These are phyloP conservation scores for Trichoderma aggressivum DNA, from an alignment of 2,329 filamentous ascomycete species.

Conservation along the genomic window DNA sequence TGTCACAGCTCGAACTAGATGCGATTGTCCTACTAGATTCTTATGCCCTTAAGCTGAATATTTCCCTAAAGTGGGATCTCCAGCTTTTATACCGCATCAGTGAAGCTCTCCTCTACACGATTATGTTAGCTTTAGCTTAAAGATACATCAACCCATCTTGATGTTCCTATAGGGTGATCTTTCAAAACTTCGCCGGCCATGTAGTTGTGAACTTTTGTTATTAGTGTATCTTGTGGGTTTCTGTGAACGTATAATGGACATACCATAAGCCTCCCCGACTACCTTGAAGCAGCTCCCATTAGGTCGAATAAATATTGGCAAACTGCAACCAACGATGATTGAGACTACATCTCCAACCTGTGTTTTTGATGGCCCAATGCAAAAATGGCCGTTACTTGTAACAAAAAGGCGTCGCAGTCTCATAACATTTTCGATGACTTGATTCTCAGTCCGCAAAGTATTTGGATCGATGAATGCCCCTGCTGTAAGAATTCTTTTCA, in stretches of 20 bases:
- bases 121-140: background rate
- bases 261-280: background rate
- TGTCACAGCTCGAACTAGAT: too few relatives aligned
- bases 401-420: background rate
- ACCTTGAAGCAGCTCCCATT: background rate
- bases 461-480: background rate
- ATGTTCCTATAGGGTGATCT: background rate
- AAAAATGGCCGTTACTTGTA: background rate
- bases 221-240: background rate
- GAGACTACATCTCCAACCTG: background rate
- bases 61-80: too few relatives aligned
- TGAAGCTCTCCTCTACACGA: background rate
- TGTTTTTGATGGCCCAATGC: background rate
- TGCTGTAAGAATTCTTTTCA: background rate
- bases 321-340: background rate
- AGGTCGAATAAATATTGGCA: background rate
- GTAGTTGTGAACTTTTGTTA: background rate
- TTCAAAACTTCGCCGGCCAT: background rate
- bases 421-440: background rate
- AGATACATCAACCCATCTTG: background rate
- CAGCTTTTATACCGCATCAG: too few relatives aligned
- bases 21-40: too few relatives aligned
- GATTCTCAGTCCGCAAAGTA: background rate
- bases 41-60: too few relatives aligned
- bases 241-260: background rate